Base-by-base conservation (phyloP, 2,329 filamentous ascomycete species). In the Ascochyta koolunga region DNA sequence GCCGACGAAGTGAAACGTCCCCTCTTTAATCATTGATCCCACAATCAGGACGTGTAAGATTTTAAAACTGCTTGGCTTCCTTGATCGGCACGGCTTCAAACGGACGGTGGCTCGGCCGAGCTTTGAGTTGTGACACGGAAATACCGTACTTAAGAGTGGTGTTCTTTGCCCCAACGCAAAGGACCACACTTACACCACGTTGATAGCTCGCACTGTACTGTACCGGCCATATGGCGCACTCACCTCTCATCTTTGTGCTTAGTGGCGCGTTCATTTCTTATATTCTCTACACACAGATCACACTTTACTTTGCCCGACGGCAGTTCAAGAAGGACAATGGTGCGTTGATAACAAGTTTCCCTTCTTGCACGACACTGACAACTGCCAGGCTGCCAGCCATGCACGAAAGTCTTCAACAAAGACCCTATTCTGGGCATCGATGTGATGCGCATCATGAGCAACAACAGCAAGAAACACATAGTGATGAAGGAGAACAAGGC, bases 341-440 rank as follows among this genome's bases (percentile, higher is more conserved):
- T 50, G 37, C 8, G 45, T 42, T 15, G 7, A 15, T 6, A 3
- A 5, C 11, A 5, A 43, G n/a, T 33, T 16, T 21, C 11, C n/a
- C 18, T 7, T 5, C 13, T 8, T 32, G 18, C 6, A 9, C 18
- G 13, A 16, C 15, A 18, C 41, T 54, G 9, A 54, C 16, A 9
- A 19, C 7, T 22, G 11, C n/a, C 13, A 54, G 51, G 80, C 41
- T 84, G 82, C 66, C 70, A 80, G 42, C 76, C 77, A 8, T 75
- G 77, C n/a, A 64, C 68, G 2, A 53, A 58, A 8, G 81, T 78
- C 55, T 80, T 80, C 3, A 79, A 84, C 69, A 77, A 77, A 49
- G 85, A 86, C 59, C 81, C 78, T 0, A 62, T 87, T 49, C 70
- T 86, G 3, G 85, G 84, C 2, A 61, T 81, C 22, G 82, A 85